Percentiles rank a stretch among this genome's conserved stretches.
Evolutionary conservation across 129 eudicot genomes (phyloP).

Genomic region (Arctium lappa): DNA sequence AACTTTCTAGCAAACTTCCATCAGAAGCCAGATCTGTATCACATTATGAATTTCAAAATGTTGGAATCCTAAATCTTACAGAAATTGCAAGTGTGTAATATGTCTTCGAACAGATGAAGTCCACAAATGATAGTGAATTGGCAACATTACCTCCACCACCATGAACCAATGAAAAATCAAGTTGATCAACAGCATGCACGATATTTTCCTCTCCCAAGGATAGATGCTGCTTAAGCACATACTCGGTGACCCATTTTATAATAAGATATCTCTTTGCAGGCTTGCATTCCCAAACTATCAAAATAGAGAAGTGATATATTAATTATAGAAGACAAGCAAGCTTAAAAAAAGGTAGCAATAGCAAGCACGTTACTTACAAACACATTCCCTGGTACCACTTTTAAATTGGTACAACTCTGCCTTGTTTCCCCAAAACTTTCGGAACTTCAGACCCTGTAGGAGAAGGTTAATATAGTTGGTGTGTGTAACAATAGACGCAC

Average conservation of each 20-base stretch:
- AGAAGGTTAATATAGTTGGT: background rate
- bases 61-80: background rate
- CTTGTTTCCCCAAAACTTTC: constrained; percentile 88
- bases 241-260: constrained; percentile 59
- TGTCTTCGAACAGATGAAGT: background rate
- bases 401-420: constrained; percentile 58
- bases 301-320: background rate
- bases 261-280: constrained; percentile 68
- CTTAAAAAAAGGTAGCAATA: background rate
- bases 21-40: constrained; percentile 41
- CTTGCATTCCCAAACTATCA: constrained; percentile 76
- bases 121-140: background rate
- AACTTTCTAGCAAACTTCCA: constrained; percentile 48
- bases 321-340: background rate
- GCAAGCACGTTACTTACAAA: constrained; percentile 49
- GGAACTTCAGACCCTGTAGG: constrained; percentile 55
- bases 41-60: background rate
- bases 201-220: constrained; percentile 55
- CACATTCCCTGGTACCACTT: constrained; percentile 67
- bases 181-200: constrained; percentile 67
- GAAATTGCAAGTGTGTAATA: background rate
- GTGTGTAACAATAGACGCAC: background rate
- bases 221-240: constrained; percentile 66
- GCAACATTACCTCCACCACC: constrained; percentile 51
- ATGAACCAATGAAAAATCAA: constrained; percentile 67